A percentile compares a stretch with the other conserved stretches of the same genome.
Conservation (phyloP, 2,329 filamentous ascomycete genomes). For the Fusarium algeriense region DNA sequence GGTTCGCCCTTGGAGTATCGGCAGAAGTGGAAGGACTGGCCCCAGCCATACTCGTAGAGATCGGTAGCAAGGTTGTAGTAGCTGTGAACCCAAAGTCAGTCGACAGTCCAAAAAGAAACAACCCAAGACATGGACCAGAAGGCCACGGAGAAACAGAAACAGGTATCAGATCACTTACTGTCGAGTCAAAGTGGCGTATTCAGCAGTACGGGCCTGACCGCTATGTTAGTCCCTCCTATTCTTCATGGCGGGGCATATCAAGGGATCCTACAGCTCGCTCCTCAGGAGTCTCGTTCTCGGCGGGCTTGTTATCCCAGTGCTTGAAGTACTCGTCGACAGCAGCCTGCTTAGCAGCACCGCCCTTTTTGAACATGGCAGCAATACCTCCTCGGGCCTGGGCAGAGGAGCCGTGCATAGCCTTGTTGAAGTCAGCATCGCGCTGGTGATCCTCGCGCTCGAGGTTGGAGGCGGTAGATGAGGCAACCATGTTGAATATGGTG, state of each 20-base stretch:
- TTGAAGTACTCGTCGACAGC: constrained; percentile 95
- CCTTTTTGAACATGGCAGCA: constrained; percentile 87
- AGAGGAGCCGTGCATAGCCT: constrained; percentile 83
- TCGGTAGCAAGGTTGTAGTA: constrained; percentile 99
- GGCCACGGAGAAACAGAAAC: not conserved
- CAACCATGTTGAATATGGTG: constrained; percentile 58
- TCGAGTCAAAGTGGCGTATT: constrained; percentile 93
- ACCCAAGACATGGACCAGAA: not conserved
- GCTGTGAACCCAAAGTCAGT: constrained; percentile 58
- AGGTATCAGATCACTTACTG: constrained; percentile 70
- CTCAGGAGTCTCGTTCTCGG: constrained; percentile 83
- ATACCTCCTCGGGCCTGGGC: constrained; percentile 78
- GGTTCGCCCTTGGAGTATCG: constrained; percentile 88
- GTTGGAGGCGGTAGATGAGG: constrained; percentile 53
- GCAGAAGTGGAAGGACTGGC: constrained; percentile 97
- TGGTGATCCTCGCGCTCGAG: constrained; percentile 86
- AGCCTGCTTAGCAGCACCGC: constrained; percentile 78
- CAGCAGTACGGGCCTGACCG: constrained; percentile 77
- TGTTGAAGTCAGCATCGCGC: constrained; percentile 92
- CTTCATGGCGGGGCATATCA: constrained; percentile 31
- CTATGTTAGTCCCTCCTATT: constrained; percentile 37
- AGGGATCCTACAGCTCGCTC: constrained; percentile 75
- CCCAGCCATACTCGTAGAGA: constrained; percentile 97
- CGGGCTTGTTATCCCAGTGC: constrained; percentile 91
- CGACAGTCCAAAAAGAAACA: not conserved